Conservation (phyloP, 345 rosid genomes). For the Euphorbia tirucalli region DNA sequence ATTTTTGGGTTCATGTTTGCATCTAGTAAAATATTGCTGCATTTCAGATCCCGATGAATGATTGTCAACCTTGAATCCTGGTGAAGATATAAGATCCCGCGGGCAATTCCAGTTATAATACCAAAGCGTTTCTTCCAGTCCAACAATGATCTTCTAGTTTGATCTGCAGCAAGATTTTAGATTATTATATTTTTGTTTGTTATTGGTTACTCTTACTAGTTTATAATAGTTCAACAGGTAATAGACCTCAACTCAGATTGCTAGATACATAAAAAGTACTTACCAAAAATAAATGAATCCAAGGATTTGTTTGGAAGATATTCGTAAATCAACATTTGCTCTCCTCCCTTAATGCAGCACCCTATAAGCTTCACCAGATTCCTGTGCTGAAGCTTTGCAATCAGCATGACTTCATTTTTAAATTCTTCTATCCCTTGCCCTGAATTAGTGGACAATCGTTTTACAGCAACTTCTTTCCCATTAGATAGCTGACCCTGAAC, state of each 20-base stretch:
- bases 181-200: no score
- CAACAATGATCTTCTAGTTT: neutral
- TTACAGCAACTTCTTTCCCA: conserved; percentile 1
- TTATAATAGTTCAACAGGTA: no score
- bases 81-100: neutral
- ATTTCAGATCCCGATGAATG: neutral
- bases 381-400: conserved; percentile 10
- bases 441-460: conserved; percentile 3
- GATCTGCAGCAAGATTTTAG: neutral
- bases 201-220: no score
- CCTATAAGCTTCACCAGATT: conserved; percentile 8
- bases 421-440: conserved; percentile 10
- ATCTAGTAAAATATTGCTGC: neutral
- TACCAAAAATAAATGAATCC: conserved; percentile 20
- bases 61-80: neutral
- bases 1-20: neutral
- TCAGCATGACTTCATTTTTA: neutral
- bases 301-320: conserved; percentile 19
- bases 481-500: conserved; percentile 8
- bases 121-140: neutral
- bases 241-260: neutral
- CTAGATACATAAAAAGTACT: neutral
- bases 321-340: neutral
- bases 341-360: neutral
- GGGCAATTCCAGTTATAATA: neutral